A percentile compares a stretch with the other conserved stretches of the same genome.
Conservation (phyloP, 176 grass and related monocot species). For the Ananas comosus region DNA sequence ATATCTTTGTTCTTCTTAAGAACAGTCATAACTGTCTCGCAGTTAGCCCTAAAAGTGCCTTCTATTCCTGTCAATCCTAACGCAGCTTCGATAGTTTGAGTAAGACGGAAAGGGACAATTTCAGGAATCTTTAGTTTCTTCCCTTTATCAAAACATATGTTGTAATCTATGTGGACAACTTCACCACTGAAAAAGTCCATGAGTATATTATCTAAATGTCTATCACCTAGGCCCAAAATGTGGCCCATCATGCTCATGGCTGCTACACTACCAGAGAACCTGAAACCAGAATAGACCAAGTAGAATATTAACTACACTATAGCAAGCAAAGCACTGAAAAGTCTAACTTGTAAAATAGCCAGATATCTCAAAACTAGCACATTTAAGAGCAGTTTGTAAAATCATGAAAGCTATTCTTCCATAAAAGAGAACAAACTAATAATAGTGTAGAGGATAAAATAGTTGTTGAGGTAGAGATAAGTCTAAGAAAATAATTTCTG, state of each 20-base stretch:
- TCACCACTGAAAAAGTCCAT: slow-evolving; percentile 91
- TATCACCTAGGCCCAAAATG: slow-evolving; percentile 84
- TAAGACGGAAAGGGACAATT: slow-evolving; percentile 95
- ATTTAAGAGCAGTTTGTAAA: neutral
- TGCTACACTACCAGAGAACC: slow-evolving; percentile 89
- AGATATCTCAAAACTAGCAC: neutral
- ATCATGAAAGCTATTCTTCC: too few species aligned
- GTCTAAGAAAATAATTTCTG: too few species aligned
- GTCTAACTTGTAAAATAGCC: neutral
- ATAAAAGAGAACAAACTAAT: too few species aligned
- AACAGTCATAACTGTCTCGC: slow-evolving; percentile 68
- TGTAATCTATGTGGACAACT: slow-evolving; percentile 96
- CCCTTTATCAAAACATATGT: slow-evolving; percentile 98
- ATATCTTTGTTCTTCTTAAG: slow-evolving; percentile 88
- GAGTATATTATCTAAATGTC: slow-evolving; percentile 96
- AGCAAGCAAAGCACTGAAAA: neutral
- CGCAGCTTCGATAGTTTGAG: slow-evolving; percentile 89
- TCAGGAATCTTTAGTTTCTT: slow-evolving; percentile 95
- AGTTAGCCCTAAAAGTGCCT: slow-evolving; percentile 77
- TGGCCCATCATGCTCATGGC: slow-evolving; percentile 96
- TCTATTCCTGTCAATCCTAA: slow-evolving; percentile 81
- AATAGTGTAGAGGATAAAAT: too few species aligned
- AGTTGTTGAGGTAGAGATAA: too few species aligned
- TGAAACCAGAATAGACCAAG: slow-evolving; percentile 19
- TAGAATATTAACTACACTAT: neutral